Evolutionary conservation across 768 basidiomycete species (phyloP).

Genomic region (Pleurotus tuber-regium): DNA sequence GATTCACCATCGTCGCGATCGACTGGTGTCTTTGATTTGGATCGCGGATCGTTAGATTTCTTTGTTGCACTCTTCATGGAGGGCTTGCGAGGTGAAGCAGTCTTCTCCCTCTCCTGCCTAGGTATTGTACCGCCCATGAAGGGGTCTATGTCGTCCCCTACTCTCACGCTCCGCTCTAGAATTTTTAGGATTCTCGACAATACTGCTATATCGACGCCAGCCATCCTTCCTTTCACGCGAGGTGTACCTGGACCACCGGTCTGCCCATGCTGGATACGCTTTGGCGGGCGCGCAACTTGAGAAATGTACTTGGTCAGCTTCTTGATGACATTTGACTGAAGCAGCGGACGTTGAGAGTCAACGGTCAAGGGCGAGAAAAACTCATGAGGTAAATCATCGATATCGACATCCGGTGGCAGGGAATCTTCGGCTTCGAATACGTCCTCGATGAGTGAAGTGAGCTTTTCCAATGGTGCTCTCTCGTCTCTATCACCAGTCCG

Average conservation of each 20-base stretch:
- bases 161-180: conserved; percentile 74
- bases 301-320: conserved; percentile 72
- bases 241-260: conserved; percentile 42
- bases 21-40: conserved; percentile 43
- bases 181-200: conserved; percentile 71
- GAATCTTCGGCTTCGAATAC: conserved; percentile 81
- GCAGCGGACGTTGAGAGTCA: conserved; percentile 58
- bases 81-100: conserved; percentile 47
- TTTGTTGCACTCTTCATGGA: conserved; percentile 33
- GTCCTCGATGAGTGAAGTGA: conserved; percentile 75
- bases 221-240: conserved; percentile 53
- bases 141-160: conserved; percentile 73
- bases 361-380: conserved; percentile 63
- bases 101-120: conserved; percentile 16
- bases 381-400: conserved; percentile 50
- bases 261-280: conserved; percentile 54
- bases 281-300: conserved; percentile 64
- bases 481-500: conserved; percentile 77
- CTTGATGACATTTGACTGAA: conserved; percentile 54
- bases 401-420: conserved; percentile 53
- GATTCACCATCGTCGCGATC: conserved; percentile 31
- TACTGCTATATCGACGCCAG: conserved; percentile 61
- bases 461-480: conserved; percentile 73
- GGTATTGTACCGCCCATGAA: conserved; percentile 36
- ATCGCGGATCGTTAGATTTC: conserved; percentile 35